Conservation (phyloP, 306 rosid species). For the Prunus dulcis region DNA sequence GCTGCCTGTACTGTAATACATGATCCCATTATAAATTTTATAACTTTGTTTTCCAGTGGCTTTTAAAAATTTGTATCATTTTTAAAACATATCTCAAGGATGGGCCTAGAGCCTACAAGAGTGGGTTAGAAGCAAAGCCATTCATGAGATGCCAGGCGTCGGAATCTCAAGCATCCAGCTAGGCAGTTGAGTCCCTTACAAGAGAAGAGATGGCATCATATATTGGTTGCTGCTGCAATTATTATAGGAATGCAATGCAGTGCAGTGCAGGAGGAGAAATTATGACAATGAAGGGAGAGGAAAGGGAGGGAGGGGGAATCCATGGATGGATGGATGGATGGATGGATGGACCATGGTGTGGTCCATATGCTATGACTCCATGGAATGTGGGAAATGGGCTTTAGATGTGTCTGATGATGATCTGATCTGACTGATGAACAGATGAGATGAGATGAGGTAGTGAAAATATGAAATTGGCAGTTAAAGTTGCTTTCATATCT, state of each 20-base stretch:
- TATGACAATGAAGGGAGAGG: slow-evolving; percentile 1
- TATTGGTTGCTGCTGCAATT: slow-evolving; percentile 28
- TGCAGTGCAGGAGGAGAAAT: slow-evolving; percentile 6
- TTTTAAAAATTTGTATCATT: background rate
- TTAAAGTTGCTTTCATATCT: slow-evolving; percentile 49
- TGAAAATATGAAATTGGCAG: slow-evolving; percentile 46
- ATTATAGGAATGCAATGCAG: slow-evolving; percentile 24
- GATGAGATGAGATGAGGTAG: slow-evolving; percentile 13
- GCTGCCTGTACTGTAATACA: too few species aligned
- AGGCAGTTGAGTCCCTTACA: slow-evolving; percentile 39
- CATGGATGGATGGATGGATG: too few species aligned
- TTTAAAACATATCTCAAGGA: slow-evolving; percentile 11
- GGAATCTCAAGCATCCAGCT: slow-evolving; percentile 2
- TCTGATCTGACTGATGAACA: background rate
- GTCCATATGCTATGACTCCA: background rate
- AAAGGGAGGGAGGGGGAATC: background rate
- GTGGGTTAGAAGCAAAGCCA: slow-evolving; percentile 47
- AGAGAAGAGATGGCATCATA: slow-evolving; percentile 48
- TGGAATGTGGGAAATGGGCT: slow-evolving; percentile 4
- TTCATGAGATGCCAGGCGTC: slow-evolving; percentile 34
- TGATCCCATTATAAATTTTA: slow-evolving; percentile 17
- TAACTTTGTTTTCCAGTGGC: background rate
- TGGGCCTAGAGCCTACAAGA: slow-evolving; percentile 18
- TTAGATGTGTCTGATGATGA: background rate
- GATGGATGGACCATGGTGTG: background rate